Percentiles rank a stretch among this genome's conserved stretches.
Evolutionary conservation across 2,329 filamentous ascomycete genomes (phyloP).

Genomic region (Macrophomina pseudophaseolina): DNA sequence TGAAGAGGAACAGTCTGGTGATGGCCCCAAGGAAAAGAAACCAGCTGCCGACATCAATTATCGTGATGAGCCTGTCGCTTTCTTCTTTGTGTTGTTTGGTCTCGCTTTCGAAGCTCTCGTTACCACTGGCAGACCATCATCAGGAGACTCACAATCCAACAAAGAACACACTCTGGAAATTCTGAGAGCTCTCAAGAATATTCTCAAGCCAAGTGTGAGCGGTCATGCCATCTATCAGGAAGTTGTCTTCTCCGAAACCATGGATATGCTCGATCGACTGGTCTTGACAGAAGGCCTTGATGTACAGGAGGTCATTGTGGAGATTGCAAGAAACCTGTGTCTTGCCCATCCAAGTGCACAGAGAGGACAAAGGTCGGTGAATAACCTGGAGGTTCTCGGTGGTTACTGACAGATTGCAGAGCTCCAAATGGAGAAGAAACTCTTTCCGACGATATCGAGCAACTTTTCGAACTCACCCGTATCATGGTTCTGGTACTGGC

Average conservation of each 20-base stretch:
- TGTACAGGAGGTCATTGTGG: conserved; percentile 89
- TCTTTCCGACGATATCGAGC: conserved; percentile 95
- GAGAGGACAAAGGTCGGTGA: conserved; percentile 58
- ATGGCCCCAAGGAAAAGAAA: conserved; percentile 30
- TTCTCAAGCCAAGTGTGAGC: conserved; percentile 89
- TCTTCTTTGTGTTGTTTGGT: conserved; percentile 98
- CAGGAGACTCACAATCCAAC: conserved; percentile 41
- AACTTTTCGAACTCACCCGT: conserved; percentile 93
- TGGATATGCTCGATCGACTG: conserved; percentile 91
- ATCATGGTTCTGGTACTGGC: conserved; percentile 94
- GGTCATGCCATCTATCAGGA: conserved; percentile 97
- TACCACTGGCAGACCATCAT: conserved; percentile 69
- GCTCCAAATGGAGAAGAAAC: conserved; percentile 65
- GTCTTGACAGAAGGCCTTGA: conserved; percentile 88
- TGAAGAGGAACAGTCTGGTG: conserved; percentile 32
- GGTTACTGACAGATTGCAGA: conserved; percentile 28
- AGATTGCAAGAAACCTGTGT: conserved; percentile 89
- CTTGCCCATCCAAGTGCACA: conserved; percentile 89
- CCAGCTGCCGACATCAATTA: conserved; percentile 81
- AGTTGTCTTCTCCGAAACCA: conserved; percentile 93
- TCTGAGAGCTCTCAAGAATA: conserved; percentile 89
- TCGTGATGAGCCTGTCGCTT: conserved; percentile 94
- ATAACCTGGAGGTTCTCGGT: conserved; percentile 42
- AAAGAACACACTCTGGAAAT: conserved; percentile 87
- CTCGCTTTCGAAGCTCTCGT: conserved; percentile 95